phyloP scores from a whole-genome alignment of 495 filamentous ascomycete species.

The Usnea hakonensis region DNA sequence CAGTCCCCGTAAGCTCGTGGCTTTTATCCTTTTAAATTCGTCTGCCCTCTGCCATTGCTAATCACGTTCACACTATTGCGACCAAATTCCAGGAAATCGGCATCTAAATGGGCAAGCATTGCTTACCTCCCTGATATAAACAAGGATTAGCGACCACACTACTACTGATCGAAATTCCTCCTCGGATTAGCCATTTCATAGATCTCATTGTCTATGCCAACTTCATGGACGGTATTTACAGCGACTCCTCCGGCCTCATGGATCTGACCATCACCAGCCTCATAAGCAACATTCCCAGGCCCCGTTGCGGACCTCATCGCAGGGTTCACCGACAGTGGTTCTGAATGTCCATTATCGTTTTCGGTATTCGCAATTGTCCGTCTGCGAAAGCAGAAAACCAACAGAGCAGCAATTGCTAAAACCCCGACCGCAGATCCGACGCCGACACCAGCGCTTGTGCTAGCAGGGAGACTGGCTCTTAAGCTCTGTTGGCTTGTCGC shows the following conservation, averaged over 20 bases:
- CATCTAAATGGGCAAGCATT: too few relatives aligned
- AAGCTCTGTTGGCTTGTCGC: neutral
- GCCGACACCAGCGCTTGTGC: slow-evolving; percentile 3
- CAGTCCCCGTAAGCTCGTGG: too few relatives aligned
- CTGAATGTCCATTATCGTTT: neutral
- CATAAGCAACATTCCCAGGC: neutral
- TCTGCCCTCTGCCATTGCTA: too few relatives aligned
- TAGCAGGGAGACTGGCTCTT: neutral
- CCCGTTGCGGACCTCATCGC: neutral
- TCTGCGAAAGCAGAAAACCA: neutral
- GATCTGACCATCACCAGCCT: neutral
- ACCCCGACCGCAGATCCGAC: neutral
- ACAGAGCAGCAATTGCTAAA: slow-evolving; percentile 3
- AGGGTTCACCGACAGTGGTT: neutral
- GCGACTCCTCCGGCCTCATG: neutral
- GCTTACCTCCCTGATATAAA: too few relatives aligned
- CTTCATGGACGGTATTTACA: too few relatives aligned
- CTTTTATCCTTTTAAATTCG: too few relatives aligned
- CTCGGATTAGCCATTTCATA: too few relatives aligned
- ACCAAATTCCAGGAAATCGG: too few relatives aligned
- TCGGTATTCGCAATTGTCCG: neutral
- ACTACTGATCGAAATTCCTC: too few relatives aligned
- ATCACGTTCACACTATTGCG: too few relatives aligned
- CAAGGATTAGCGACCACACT: too few relatives aligned
- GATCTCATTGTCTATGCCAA: too few relatives aligned